Evolutionary conservation across 305 asterid species (phyloP), one percentile per base, ranked within the genome.

Genomic region (Fraxinus sp.): DNA sequence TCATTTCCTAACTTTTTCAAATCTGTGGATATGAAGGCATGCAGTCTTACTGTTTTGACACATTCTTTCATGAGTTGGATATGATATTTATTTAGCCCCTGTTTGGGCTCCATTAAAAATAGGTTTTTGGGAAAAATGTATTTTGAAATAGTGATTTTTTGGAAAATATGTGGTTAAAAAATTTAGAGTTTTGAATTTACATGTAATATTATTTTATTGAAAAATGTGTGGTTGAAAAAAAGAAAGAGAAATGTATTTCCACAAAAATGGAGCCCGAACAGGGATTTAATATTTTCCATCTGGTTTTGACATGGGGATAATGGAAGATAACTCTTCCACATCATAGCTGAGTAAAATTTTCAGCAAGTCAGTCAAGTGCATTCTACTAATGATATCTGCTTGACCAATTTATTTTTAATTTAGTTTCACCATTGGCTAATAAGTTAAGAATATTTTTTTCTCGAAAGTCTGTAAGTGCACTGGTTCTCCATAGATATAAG

Each of bases 21-120:
- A 70, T 83, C 28, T 55, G 28, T 75, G 64, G 83, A 22, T 72
- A 57, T 41, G 16, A 55, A 35, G 74, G 80, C 43, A 55, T 10
- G 18, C 39, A 22, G 36, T 66, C 41, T 13, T 35, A 52, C 41
- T 59, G 11, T 80, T 39, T 14, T 71, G 78, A 7, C 28, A 77
- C 46, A 26, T 74, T 33, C 57, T 33, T 14, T 57, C 52, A 74
- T 66, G 72, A 30, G 24, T 66, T 75, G 76, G 16, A 49, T 75
- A 10, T 37, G 66, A 68, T 39, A 39, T 73, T 46, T 41, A 41
- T 41, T 43, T 43, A 11, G n/a, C 55, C 55, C 39, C 20, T 10
- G 79, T 20, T 39, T 39, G 49, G 49, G 46, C 46, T 39, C 46
- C 46, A 39, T 39, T 7, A 39, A 39, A 39, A 39, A 39, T 39